Percentiles rank a stretch among this genome's conserved stretches.
Conservation (phyloP, 2,329 filamentous ascomycete species). For the Penicillium corylophilum region DNA sequence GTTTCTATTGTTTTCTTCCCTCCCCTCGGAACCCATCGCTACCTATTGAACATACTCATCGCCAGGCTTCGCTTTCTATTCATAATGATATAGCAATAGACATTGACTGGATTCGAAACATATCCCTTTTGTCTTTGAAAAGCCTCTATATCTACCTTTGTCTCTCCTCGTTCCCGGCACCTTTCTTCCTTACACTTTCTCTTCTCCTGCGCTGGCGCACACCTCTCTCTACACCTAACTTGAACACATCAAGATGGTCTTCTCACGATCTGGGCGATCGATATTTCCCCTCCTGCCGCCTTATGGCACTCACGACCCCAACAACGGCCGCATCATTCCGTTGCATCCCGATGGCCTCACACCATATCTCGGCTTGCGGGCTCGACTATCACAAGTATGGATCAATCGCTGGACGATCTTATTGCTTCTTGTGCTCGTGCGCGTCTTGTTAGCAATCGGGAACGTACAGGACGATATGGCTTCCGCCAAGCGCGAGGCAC, state of each 20-base stretch:
- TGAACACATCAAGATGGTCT: conserved; percentile 27
- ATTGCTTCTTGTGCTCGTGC: conserved; percentile 77
- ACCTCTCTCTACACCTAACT: background rate
- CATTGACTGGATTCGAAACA: background rate
- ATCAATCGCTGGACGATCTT: conserved; percentile 97
- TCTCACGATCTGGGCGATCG: conserved; percentile 31
- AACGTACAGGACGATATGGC: conserved; percentile 71
- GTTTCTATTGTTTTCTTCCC: background rate
- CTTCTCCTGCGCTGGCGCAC: conserved; percentile 4
- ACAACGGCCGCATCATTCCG: conserved; percentile 57
- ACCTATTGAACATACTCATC: background rate
- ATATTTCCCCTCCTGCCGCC: conserved; percentile 42
- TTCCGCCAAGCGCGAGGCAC: conserved; percentile 74
- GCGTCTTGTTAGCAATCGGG: conserved; percentile 73
- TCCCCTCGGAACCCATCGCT: background rate
- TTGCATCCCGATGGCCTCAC: conserved; percentile 69
- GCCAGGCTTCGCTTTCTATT: background rate
- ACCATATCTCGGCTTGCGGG: conserved; percentile 86
- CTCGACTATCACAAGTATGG: conserved; percentile 92
- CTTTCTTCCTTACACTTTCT: background rate
- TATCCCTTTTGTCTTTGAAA: background rate
- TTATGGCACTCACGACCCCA: conserved; percentile 45
- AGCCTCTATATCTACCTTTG: background rate
- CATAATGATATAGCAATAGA: conserved; percentile 4
- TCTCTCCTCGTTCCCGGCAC: background rate